Conservation (phyloP, 371 early-diverging fungal species). For the Syncephalastrum contaminatum region DNA sequence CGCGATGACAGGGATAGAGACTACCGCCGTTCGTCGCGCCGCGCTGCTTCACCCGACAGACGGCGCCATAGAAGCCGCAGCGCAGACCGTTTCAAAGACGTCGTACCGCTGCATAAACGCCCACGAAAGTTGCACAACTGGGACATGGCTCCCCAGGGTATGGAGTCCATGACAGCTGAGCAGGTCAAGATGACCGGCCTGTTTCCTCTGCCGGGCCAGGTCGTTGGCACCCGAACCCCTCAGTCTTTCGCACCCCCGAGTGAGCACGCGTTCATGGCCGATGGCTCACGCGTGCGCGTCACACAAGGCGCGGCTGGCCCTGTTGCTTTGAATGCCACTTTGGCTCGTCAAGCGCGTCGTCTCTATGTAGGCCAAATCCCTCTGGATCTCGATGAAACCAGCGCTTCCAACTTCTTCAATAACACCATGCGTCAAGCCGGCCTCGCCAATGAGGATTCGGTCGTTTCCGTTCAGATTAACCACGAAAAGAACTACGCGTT, state of each 20-base stretch:
- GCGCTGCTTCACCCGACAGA: slow-evolving; percentile 34
- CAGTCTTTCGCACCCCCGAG: slow-evolving; percentile 55
- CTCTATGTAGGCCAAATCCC: slow-evolving; percentile 95
- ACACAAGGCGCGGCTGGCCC: slow-evolving; percentile 51
- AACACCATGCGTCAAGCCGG: slow-evolving; percentile 74
- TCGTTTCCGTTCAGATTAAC: slow-evolving; percentile 84
- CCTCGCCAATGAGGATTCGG: slow-evolving; percentile 61
- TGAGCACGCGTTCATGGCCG: slow-evolving; percentile 41
- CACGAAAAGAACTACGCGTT: slow-evolving; percentile 94
- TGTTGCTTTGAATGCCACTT: slow-evolving; percentile 30
- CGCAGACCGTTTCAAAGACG: slow-evolving; percentile 47
- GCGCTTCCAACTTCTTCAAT: slow-evolving; percentile 86
- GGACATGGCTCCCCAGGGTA: slow-evolving; percentile 94
- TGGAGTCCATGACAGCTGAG: slow-evolving; percentile 83
- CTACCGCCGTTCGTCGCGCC: slow-evolving; percentile 31
- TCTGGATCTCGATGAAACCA: slow-evolving; percentile 72
- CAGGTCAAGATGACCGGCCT: slow-evolving; percentile 92
- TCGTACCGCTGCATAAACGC: slow-evolving; percentile 79
- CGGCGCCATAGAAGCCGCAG: slow-evolving; percentile 35
- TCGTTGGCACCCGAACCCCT: slow-evolving; percentile 65
- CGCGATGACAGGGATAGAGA: slow-evolving; percentile 31
- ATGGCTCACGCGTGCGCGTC: slow-evolving; percentile 33
- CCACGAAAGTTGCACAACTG: slow-evolving; percentile 83
- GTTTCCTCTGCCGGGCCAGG: slow-evolving; percentile 91
- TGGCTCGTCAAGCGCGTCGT: slow-evolving; percentile 74